Conservation (phyloP, 768 basidiomycete genomes). For the Strobilomyces dryophilus region DNA sequence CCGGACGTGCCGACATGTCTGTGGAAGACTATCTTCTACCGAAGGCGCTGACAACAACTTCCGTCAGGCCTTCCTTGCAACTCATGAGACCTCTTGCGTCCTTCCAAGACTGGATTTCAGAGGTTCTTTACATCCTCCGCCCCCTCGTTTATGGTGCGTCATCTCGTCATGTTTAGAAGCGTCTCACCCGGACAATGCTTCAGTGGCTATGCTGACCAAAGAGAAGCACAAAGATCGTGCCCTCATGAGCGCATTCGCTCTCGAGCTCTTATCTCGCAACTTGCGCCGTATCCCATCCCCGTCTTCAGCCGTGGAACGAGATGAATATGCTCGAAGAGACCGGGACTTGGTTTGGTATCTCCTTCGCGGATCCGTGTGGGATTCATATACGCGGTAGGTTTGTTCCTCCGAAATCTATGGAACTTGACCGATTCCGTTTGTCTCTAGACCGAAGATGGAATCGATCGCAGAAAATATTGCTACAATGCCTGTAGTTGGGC, state of each 20-base stretch:
- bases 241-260: conserved; percentile 54
- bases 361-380: conserved; percentile 83
- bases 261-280: conserved; percentile 73
- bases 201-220: conserved; percentile 23
- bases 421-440: background rate
- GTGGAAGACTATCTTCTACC: conserved; percentile 82
- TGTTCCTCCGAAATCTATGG: background rate
- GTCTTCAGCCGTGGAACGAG: conserved; percentile 60
- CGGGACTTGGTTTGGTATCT: conserved; percentile 82
- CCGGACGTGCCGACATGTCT: conserved; percentile 47
- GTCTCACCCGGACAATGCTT: conserved; percentile 1
- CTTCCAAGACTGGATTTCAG: conserved; percentile 71
- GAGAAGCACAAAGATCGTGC: conserved; percentile 45
- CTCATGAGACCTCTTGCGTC: conserved; percentile 59
- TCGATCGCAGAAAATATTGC: conserved; percentile 53
- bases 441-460: conserved; percentile 72
- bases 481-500: conserved; percentile 58
- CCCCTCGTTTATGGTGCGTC: conserved; percentile 73
- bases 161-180: conserved; percentile 10
- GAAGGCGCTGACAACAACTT: conserved; percentile 69
- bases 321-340: conserved; percentile 81
- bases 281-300: conserved; percentile 64
- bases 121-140: conserved; percentile 64
- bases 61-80: conserved; percentile 67
- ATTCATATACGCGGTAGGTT: conserved; percentile 64